Percentiles rank a stretch among this genome's conserved stretches.
Conservation (phyloP, 345 rosid genomes). For the Dipteronia sinensis region DNA sequence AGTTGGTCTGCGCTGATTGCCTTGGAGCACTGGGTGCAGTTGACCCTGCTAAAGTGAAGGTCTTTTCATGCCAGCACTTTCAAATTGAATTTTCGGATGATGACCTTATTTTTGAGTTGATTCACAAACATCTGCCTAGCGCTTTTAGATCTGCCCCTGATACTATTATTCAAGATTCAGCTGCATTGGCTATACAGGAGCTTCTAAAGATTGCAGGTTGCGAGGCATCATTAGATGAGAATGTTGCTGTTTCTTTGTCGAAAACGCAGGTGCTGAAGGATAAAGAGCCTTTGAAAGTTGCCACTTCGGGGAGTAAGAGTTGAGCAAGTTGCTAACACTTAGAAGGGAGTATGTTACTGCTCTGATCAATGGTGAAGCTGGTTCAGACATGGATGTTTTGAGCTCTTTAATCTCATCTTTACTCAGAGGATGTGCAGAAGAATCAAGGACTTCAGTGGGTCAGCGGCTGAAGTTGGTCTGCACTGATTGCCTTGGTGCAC, state of each 20-base stretch:
- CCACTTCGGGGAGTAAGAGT: slow-evolving; percentile 4
- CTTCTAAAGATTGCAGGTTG: slow-evolving; percentile 95
- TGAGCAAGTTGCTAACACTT: too few species aligned
- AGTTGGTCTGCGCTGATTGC: slow-evolving; percentile 92
- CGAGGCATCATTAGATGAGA: slow-evolving; percentile 87
- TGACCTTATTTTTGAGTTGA: slow-evolving; percentile 95
- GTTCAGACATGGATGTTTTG: too few species aligned
- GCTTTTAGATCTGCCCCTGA: slow-evolving; percentile 99
- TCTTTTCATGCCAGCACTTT: slow-evolving; percentile 69
- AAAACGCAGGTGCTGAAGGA: slow-evolving; percentile 33
- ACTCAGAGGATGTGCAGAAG: too few species aligned
- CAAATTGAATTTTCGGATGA: slow-evolving; percentile 97
- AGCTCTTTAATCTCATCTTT: too few species aligned
- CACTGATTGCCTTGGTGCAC: slow-evolving; percentile 92
- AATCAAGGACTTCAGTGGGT: slow-evolving; percentile 87
- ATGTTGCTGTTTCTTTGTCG: slow-evolving; percentile 46
- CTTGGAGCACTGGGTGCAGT: slow-evolving; percentile 97
- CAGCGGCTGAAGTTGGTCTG: slow-evolving; percentile 88
- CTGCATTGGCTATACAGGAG: slow-evolving; percentile 98
- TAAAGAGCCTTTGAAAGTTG: slow-evolving; percentile 33
- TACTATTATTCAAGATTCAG: slow-evolving; percentile 88
- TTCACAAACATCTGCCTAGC: slow-evolving; percentile 87
- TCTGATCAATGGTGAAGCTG: too few species aligned
- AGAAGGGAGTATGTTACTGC: too few species aligned
- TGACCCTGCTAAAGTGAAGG: slow-evolving; percentile 95